Percentiles rank a stretch among this genome's conserved stretches.
phyloP scores from a whole-genome alignment of 73 alveolate species.

The Uronychia setigera region DNA sequence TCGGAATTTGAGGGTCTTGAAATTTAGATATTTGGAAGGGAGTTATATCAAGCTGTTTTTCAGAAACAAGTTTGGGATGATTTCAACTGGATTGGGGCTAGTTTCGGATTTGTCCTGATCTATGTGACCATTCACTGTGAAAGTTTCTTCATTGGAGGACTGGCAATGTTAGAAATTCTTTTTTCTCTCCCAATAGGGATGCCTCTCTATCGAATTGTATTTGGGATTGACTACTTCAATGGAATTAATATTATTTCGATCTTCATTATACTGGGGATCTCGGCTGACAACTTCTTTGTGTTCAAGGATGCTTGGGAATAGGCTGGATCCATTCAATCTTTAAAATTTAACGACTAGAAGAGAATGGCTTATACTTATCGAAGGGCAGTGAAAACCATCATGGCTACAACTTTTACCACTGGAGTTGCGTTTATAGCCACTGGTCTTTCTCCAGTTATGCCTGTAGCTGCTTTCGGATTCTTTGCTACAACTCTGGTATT shows the following conservation, averaged over 20 bases:
- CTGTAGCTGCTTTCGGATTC: constrained; percentile 50
- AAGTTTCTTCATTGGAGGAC: constrained; percentile 4
- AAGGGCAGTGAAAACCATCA: constrained; percentile 40
- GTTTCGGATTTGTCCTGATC: constrained; percentile 6
- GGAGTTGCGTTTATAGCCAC: constrained; percentile 49
- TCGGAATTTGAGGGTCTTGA: neutral
- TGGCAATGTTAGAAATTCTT: constrained; percentile 24
- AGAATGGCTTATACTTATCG: constrained; percentile 29
- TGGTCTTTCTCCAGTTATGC: constrained; percentile 34
- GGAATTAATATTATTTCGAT: constrained; percentile 39
- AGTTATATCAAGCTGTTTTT: neutral
- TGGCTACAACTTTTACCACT: constrained; percentile 40
- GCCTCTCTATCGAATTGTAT: constrained; percentile 4
- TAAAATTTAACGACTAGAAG: neutral
- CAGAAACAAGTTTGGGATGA: neutral
- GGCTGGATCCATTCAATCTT: neutral
- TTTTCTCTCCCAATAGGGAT: constrained; percentile 17
- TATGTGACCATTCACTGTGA: constrained; percentile 31
- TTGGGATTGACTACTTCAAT: neutral
- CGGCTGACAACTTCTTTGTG: constrained; percentile 70
- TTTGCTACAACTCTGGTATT: constrained; percentile 31
- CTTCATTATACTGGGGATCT: constrained; percentile 66
- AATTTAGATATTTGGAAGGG: no score
- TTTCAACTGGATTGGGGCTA: neutral
- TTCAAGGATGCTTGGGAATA: constrained; percentile 63